These are phyloP conservation scores for Houttuynia cordata DNA, from an alignment of 164 flowering plant species.

Conservation along the genomic window DNA sequence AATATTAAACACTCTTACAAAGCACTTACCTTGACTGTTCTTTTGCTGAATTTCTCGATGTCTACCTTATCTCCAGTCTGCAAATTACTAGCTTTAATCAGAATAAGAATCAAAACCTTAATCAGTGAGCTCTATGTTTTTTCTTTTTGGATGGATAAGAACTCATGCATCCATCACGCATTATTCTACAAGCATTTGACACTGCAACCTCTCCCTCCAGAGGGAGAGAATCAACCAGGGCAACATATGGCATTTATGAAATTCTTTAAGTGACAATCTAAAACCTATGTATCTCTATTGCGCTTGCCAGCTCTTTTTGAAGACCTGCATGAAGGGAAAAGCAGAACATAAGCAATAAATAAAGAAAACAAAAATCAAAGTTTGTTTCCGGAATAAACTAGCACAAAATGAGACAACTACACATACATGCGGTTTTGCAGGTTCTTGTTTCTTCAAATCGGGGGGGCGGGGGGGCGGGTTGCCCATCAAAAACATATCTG, in stretches of 20 bases:
- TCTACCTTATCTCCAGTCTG: slow-evolving; percentile 84
- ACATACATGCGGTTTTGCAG: slow-evolving; percentile 53
- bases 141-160: too few relatives aligned
- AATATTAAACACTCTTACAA: background rate
- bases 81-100: slow-evolving; percentile 6
- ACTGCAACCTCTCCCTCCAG: background rate
- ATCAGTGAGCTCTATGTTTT: too few relatives aligned
- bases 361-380: background rate
- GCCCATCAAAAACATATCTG: slow-evolving; percentile 95
- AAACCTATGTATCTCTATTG: slow-evolving; percentile 45
- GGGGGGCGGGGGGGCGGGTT: too few relatives aligned
- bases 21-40: slow-evolving; percentile 77
- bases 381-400: too few relatives aligned
- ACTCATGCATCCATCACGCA: too few relatives aligned
- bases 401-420: background rate
- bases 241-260: too few relatives aligned
- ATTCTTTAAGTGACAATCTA: too few relatives aligned
- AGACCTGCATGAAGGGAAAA: slow-evolving; percentile 26
- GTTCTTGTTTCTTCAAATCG: slow-evolving; percentile 82
- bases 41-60: slow-evolving; percentile 88
- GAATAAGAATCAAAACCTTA: background rate
- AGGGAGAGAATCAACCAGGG: too few relatives aligned
- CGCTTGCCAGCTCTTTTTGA: slow-evolving; percentile 65
- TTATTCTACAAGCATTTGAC: background rate
- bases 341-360: background rate